Evolutionary conservation across 495 filamentous ascomycete genomes (phyloP), one percentile per base, ranked within the genome.

Genomic region (Lepraria neglecta): DNA sequence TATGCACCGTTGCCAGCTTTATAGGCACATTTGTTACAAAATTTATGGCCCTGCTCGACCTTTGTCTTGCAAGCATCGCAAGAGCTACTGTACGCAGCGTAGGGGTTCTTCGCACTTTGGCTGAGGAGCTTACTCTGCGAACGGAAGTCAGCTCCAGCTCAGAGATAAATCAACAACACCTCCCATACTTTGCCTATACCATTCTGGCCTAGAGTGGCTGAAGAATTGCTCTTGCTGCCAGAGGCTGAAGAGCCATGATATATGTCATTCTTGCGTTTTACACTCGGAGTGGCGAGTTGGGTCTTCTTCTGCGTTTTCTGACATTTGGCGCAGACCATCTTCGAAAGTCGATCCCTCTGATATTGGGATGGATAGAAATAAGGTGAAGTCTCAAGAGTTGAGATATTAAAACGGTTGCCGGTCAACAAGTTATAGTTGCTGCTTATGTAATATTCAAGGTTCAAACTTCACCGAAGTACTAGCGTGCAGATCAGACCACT

Each of bases 311-410:
- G 72, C 38, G 81, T 78, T 64, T 84, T 84, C 64, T 83, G 76
- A 65, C 86, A 89, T 77, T 86, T 86, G 58, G 77, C 69, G 75
- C 86, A 89, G 56, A 89, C 85, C 85, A 89, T 88, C 53, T 62
- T 75, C 33, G 54, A 50, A 59, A 43, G 28, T n/a, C 10, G 28
- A 48, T 4, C 3, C n/a, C 27, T n/a, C 17, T 11, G 7, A 14
- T n/a, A 47, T 3, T 6, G 17, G 17, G 2, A 27, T 47, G 45
- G 45, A 27, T 19, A 47, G 45, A 47, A 24, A n/a, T 47, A 19
- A 19, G 17, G 17, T 9, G 35, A 12, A 7, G 2, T 38, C 12
- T 7, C 0, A 38, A 10, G 35, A 38, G 35, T 38, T 38, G 35
- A 38, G 11, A 38, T 38, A 11, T 11, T 38, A 3, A 5, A 38